Conservation (phyloP, 345 rosid genomes). For the Eucalyptus decipiens region DNA sequence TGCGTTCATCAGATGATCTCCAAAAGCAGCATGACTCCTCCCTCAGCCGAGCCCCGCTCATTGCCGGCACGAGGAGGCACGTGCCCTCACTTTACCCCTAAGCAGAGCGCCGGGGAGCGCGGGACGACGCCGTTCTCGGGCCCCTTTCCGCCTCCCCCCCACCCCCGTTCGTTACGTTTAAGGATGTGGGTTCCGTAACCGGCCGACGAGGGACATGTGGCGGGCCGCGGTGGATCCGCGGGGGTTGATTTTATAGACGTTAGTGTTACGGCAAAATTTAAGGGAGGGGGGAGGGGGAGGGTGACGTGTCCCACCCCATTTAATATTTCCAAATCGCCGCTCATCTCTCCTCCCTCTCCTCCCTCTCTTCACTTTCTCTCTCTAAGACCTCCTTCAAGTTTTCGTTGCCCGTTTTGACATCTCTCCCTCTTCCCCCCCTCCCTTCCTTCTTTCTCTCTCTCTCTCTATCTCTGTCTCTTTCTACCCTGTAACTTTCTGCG, state of each 20-base stretch:
- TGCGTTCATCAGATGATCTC: neutral
- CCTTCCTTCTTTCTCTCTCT: neutral
- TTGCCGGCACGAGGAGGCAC: neutral
- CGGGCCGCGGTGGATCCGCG: neutral
- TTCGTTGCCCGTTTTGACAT: neutral
- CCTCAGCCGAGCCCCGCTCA: neutral
- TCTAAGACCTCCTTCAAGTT: neutral
- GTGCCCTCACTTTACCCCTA: neutral
- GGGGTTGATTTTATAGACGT: conserved; percentile 9
- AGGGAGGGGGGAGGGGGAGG: neutral
- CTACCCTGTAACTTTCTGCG: neutral
- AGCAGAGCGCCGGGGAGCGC: neutral
- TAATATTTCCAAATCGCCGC: conserved; percentile 6
- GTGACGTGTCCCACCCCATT: conserved; percentile 6
- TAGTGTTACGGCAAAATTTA: conserved; percentile 42
- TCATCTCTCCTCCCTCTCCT: neutral
- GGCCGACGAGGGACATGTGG: neutral
- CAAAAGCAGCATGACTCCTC: neutral
- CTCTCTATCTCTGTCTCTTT: neutral
- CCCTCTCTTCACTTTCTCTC: neutral
- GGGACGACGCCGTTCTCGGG: neutral
- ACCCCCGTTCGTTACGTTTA: neutral
- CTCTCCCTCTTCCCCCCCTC: neutral
- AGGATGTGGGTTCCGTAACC: neutral
- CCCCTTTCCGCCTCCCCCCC: neutral